Base-by-base conservation (phyloP, 495 filamentous ascomycete species). In the Hypoxylon fuscum region DNA sequence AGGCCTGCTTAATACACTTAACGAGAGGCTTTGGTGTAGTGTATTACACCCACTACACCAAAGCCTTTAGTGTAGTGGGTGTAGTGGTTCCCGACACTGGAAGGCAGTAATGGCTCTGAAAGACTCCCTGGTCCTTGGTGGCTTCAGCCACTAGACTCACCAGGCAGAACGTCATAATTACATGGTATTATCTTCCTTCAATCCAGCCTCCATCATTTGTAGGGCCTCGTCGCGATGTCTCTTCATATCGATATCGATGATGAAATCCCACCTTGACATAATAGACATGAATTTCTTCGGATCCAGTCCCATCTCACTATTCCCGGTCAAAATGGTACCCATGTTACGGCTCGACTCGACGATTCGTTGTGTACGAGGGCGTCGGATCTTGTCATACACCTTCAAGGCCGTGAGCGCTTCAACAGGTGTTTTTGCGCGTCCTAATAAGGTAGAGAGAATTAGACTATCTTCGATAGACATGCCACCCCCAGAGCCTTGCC, bases 401-500 rank as follows among this genome's bases (percentile, higher is more conserved):
- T 54, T 49, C 37, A 69, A 49, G 5, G 60, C 69, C 3, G 45
- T 48, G 20, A 49, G 18, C 0, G 75, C 57, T 11, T 59, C 55
- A 5, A 17, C 7, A 12, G 46, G 15, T 17, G 55, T 20, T 37
- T 35, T 60, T 11, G 55, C 66, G 25, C 75, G 68, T 1, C 59
- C 50, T 2, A 74, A 55, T 3, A 74, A 46, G 0, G 59, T 58
- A 2, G 70, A 66, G 0, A 79, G 61, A 27, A 77, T 55, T n/a
- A 69, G 60, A 0, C 66, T 75, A 49, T 77, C 75, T 57, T 79
- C 76, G 22, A 77, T 66, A 3, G 74, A 70, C 50, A 76, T 76
- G 14, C 60, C 67, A 1, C 70, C 75, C 7, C 74, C 76, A 5
- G 70, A 68, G 10, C 69, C 77, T 23, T 78, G 73, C 46, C n/a